Base-by-base conservation (phyloP, 2,329 filamentous ascomycete genomes). In the Xylaria sp. region DNA sequence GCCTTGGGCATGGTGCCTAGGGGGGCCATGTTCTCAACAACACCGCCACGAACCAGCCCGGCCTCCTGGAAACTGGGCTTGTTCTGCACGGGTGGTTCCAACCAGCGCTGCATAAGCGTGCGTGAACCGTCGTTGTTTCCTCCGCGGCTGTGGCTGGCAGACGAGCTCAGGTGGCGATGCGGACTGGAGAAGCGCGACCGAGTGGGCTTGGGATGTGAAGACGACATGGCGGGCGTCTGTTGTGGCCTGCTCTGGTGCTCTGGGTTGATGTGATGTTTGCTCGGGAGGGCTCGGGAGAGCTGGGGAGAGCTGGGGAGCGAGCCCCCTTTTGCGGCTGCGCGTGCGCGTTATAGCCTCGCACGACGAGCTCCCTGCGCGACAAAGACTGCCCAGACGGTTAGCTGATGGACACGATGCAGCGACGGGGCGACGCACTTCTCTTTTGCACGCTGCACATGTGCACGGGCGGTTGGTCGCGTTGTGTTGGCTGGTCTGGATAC, bases 11-110 rank as follows among this genome's bases (percentile, higher is more conserved):
- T 84, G 63, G 89, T 86, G 48, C 94, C 94, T 65, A 97, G 82
- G 31, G 94, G 90, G 62, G 90, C 90, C 94, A 97, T 97, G 75
- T 90, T 90, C 80, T 93, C 90, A 67, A 97, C 84, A 20, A 97
- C 92, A 71, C 92, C 92, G 79, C 89, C 88, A 58, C 91, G 86
- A 75, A 91, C 84, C 73, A 96, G 86, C 53, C 92, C 92, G 66
- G 86, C 88, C 78, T 97, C 93, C 83, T 93, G 89, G 77, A 91
- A 97, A 78, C 92, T 95, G 11, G 94, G 77, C 79, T 86, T 88
- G 79, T 81, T 84, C 80, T 88, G 86, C 46, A 88, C 81, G 7
- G 85, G 81, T 11, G 87, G 87, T 77, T 89, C 87, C 71, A 89
- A 79, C 87, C 87, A 89, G 68, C 81, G 81, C 71, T 85, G 81